These are phyloP conservation scores for Citrus trifoliata DNA, from an alignment of 345 rosid species.

Conservation along the genomic window DNA sequence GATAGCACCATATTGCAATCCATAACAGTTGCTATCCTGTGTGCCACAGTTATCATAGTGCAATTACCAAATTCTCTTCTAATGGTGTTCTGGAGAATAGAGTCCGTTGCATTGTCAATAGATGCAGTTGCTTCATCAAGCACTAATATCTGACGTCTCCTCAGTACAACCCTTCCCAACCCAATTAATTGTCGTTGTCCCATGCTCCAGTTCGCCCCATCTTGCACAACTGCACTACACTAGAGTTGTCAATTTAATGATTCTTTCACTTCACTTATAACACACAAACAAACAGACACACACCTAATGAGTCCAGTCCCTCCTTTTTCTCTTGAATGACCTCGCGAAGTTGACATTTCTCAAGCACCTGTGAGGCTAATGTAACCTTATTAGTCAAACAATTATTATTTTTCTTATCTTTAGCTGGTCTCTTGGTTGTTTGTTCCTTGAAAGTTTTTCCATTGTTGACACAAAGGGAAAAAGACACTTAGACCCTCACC, in stretches of 20 bases:
- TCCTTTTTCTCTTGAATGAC: neutral
- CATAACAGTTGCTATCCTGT: neutral
- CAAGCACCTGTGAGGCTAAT: neutral
- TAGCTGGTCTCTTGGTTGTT: too few relatives aligned
- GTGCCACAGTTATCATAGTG: neutral
- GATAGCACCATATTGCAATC: neutral
- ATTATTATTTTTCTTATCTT: too few relatives aligned
- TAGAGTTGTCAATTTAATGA: neutral
- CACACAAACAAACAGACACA: neutral
- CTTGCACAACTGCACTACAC: neutral
- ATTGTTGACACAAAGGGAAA: neutral
- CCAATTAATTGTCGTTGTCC: neutral
- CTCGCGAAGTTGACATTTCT: neutral
- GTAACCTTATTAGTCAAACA: neutral
- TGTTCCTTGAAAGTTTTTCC: neutral
- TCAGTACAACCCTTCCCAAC: neutral
- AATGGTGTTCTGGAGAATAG: neutral
- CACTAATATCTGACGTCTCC: neutral
- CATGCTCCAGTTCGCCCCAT: neutral
- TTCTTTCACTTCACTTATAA: too few relatives aligned
- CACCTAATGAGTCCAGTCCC: neutral
- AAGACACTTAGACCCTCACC: too few relatives aligned
- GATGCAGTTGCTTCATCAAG: neutral
- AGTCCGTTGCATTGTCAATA: neutral
- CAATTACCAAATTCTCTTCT: neutral